Conservation (phyloP, 2,329 filamentous ascomycete species). For the Pestalotiopsis sp. region DNA sequence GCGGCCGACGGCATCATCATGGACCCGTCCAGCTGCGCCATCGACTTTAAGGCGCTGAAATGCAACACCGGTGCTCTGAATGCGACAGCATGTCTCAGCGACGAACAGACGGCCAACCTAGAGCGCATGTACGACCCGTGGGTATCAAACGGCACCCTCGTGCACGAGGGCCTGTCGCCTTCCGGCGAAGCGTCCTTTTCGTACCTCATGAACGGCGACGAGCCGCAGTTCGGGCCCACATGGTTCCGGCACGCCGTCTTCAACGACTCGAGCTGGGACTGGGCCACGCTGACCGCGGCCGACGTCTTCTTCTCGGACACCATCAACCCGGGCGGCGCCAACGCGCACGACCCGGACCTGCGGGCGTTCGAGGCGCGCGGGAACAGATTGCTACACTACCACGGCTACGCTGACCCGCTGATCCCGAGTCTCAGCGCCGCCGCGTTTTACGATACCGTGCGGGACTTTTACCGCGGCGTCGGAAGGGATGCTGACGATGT, state of each 20-base stretch:
- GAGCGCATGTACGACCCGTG: slow-evolving; percentile 33
- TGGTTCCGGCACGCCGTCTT: slow-evolving; percentile 49
- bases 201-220: slow-evolving; percentile 12
- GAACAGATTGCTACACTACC: slow-evolving; percentile 47
- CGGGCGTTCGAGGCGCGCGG: slow-evolving; percentile 37
- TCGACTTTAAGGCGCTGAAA: slow-evolving; percentile 35
- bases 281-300: slow-evolving; percentile 33
- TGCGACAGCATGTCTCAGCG: slow-evolving; percentile 41
- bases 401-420: slow-evolving; percentile 44
- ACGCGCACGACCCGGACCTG: slow-evolving; percentile 35
- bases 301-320: slow-evolving; percentile 33
- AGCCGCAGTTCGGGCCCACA: slow-evolving; percentile 28
- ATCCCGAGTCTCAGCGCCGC: slow-evolving; percentile 39
- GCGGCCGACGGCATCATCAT: slow-evolving; percentile 41
- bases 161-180: slow-evolving; percentile 18
- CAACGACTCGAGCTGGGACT: slow-evolving; percentile 44
- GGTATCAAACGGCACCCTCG: slow-evolving; percentile 6
- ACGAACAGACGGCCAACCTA: slow-evolving; percentile 44
- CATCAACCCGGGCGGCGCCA: slow-evolving; percentile 14
- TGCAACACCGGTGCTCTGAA: slow-evolving; percentile 33
- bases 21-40: slow-evolving; percentile 38
- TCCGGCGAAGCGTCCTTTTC: slow-evolving; percentile 14
- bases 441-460: slow-evolving; percentile 44
- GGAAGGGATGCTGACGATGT: slow-evolving; percentile 32
- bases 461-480: slow-evolving; percentile 36